These are phyloP conservation scores for Purpureocillium takamizusanense DNA, from an alignment of 2,329 filamentous ascomycete species.

Conservation along the genomic window DNA sequence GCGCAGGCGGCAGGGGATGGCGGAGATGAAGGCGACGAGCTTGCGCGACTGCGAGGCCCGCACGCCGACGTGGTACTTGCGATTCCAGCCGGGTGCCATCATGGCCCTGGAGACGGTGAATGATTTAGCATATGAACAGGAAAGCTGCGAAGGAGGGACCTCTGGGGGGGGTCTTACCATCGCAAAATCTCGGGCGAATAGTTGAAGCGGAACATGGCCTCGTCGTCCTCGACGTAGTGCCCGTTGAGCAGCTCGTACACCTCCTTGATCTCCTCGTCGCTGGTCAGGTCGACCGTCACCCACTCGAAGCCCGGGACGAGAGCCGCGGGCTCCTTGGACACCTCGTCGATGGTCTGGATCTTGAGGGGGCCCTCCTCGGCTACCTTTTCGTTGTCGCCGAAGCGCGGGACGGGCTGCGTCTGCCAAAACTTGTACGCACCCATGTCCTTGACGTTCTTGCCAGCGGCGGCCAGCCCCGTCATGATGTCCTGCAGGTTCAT, in stretches of 20 bases:
- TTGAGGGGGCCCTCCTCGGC: constrained; percentile 77
- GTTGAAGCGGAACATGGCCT: constrained; percentile 96
- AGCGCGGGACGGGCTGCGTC: constrained; percentile 88
- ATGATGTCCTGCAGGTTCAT: constrained; percentile 63
- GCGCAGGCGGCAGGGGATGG: constrained; percentile 75
- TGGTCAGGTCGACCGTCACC: constrained; percentile 79
- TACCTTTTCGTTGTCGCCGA: constrained; percentile 49
- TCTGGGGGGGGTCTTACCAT: constrained; percentile 67
- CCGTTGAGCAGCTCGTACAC: constrained; percentile 85
- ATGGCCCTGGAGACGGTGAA: constrained; percentile 68
- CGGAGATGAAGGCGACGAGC: constrained; percentile 92
- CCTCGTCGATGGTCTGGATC: constrained; percentile 66
- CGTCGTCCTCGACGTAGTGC: constrained; percentile 95
- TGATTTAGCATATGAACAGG: not conserved
- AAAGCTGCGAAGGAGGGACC: too few relatives aligned
- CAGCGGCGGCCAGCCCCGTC: constrained; percentile 65
- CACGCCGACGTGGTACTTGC: constrained; percentile 92
- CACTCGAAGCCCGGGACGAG: constrained; percentile 85
- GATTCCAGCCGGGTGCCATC: constrained; percentile 88
- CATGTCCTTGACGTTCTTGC: constrained; percentile 94
- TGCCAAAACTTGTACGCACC: constrained; percentile 97
- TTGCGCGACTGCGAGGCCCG: constrained; percentile 75
- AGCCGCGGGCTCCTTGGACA: constrained; percentile 66
- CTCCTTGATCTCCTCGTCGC: constrained; percentile 73
- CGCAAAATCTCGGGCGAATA: constrained; percentile 84